phyloP scores from a whole-genome alignment of 768 basidiomycete genomes.

The Paxillus involutus region DNA sequence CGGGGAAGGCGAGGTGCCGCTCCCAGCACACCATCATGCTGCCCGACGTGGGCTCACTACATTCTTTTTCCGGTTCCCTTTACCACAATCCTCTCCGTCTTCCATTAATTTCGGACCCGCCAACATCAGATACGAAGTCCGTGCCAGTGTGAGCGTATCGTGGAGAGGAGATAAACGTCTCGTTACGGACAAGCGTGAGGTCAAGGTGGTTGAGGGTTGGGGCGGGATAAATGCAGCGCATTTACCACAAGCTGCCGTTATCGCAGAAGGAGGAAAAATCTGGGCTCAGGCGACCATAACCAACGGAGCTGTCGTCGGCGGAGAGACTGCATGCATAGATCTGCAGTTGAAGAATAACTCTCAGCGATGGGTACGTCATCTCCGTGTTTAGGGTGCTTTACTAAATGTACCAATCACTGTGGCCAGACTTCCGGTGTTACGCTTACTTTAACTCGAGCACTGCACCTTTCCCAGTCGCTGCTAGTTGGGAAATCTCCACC shows the following conservation, averaged over 20 bases:
- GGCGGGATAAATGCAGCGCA: conserved; percentile 36
- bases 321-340: conserved; percentile 70
- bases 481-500: conserved; percentile 25
- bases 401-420: not conserved
- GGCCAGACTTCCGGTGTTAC: conserved; percentile 67
- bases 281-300: conserved; percentile 72
- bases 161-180: conserved; percentile 76
- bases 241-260: conserved; percentile 54
- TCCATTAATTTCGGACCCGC: conserved; percentile 74
- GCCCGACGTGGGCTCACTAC: conserved; percentile 77
- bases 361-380: conserved; percentile 60
- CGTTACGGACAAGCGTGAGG: conserved; percentile 58
- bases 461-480: conserved; percentile 49
- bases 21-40: conserved; percentile 67
- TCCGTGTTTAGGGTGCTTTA: not conserved
- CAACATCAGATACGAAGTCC: conserved; percentile 67
- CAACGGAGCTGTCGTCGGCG: conserved; percentile 62
- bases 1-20: conserved; percentile 51
- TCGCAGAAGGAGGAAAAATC: conserved; percentile 79
- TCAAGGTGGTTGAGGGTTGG: conserved; percentile 64
- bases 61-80: conserved; percentile 76
- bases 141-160: conserved; percentile 66
- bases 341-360: conserved; percentile 84
- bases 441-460: conserved; percentile 56
- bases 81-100: conserved; percentile 66